phyloP scores from a whole-genome alignment of 768 basidiomycete genomes.

The Pleurotus giganteus region DNA sequence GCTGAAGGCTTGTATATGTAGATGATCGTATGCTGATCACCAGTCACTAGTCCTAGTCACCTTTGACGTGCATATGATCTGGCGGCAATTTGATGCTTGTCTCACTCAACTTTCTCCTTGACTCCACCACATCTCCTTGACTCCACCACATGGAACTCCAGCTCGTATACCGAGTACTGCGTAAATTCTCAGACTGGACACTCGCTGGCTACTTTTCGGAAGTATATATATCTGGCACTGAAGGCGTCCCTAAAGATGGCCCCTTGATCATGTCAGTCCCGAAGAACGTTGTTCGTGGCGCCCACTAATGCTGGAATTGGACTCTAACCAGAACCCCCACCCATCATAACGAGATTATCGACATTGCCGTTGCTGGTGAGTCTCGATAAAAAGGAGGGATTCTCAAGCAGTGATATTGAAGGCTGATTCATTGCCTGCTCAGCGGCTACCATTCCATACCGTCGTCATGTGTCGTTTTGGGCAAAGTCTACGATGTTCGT shows the following conservation, averaged over 20 bases:
- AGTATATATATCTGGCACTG: constrained; percentile 52
- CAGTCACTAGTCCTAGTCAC: no score
- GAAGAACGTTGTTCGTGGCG: not conserved
- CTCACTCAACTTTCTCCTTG: no score
- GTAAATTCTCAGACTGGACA: constrained; percentile 60
- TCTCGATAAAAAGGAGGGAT: not conserved
- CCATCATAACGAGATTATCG: constrained; percentile 72
- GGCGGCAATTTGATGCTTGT: no score
- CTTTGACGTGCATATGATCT: no score
- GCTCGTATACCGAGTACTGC: constrained; percentile 57
- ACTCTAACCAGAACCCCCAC: constrained; percentile 44
- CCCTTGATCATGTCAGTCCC: constrained; percentile 56
- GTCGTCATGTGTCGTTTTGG: constrained; percentile 60
- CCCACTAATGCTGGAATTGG: not conserved
- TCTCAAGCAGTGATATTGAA: not conserved
- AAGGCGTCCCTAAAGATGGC: constrained; percentile 55
- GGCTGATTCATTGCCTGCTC: no score
- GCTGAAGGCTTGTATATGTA: no score
- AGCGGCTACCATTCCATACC: constrained; percentile 59
- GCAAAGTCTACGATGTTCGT: constrained; percentile 71
- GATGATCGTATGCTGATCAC: no score
- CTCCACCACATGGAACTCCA: constrained; percentile 40
- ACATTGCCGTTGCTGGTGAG: constrained; percentile 46
- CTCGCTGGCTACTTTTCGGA: constrained; percentile 61
- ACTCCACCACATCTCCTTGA: not conserved